These are phyloP conservation scores for Phytophthora tubulina DNA, from an alignment of 352 stramenopile genomes.

Conservation along the genomic window DNA sequence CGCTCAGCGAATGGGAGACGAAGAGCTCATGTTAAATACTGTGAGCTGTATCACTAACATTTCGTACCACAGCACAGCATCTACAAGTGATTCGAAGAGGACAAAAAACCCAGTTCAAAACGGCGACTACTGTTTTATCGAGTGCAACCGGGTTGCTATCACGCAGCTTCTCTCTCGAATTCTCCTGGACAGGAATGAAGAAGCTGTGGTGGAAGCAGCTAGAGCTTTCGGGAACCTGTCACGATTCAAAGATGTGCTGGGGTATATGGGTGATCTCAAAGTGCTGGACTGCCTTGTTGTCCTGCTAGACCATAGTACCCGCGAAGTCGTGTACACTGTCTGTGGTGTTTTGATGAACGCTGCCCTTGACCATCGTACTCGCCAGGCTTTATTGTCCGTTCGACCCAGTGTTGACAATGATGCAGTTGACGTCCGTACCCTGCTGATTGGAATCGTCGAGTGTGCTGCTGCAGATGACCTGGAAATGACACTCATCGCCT, in stretches of 20 bases:
- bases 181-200: conserved; percentile 78
- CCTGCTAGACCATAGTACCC: conserved; percentile 80
- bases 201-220: conserved; percentile 84
- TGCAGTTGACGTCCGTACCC: conserved; percentile 45
- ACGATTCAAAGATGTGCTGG: conserved; percentile 75
- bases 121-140: conserved; percentile 48
- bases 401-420: conserved; percentile 31
- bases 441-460: conserved; percentile 67
- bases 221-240: conserved; percentile 90
- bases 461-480: conserved; percentile 68
- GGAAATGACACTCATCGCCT: conserved; percentile 79
- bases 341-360: conserved; percentile 90
- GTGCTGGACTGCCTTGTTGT: conserved; percentile 78
- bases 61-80: conserved; percentile 69
- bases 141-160: conserved; percentile 55
- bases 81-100: conserved; percentile 2
- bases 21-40: conserved; percentile 91
- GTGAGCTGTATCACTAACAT: conserved; percentile 91
- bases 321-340: conserved; percentile 83
- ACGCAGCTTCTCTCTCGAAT: conserved; percentile 53
- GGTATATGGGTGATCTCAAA: conserved; percentile 58
- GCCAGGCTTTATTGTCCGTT: conserved; percentile 44
- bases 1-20: conserved; percentile 45
- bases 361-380: conserved; percentile 59
- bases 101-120: background rate